phyloP scores from a whole-genome alignment of 345 rosid genomes.

The Carallia pectinifolia region DNA sequence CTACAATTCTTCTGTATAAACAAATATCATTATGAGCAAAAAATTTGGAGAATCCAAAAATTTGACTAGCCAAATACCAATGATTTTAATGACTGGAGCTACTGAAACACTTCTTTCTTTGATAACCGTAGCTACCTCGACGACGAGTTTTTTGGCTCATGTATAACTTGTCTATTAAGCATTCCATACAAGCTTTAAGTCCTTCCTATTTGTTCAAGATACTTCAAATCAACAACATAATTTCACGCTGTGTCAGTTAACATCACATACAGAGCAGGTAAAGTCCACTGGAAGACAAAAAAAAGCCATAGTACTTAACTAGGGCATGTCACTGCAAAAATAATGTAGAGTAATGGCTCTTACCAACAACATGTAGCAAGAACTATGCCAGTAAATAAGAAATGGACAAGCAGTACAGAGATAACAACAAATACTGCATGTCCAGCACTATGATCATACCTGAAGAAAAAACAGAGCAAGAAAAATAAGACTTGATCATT shows the following conservation, averaged over 20 bases:
- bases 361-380: slow-evolving; percentile 93
- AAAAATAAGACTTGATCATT: slow-evolving; percentile 7
- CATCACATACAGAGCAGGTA: neutral
- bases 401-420: slow-evolving; percentile 78
- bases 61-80: too few species aligned
- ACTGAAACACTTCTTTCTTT: neutral
- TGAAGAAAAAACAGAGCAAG: slow-evolving; percentile 34
- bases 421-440: slow-evolving; percentile 80
- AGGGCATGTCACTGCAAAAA: neutral
- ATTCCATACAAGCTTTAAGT: too few species aligned
- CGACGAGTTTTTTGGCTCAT: too few species aligned
- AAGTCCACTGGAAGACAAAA: neutral
- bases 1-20: too few species aligned
- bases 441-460: slow-evolving; percentile 87
- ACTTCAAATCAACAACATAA: neutral
- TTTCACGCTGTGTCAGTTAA: neutral
- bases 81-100: too few species aligned
- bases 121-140: neutral
- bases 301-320: neutral
- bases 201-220: neutral
- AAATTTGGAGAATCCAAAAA: too few species aligned
- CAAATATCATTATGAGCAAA: too few species aligned
- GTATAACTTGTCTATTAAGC: too few species aligned
- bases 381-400: slow-evolving; percentile 65
- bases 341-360: slow-evolving; percentile 25